Conservation (phyloP, 2,329 filamentous ascomycete genomes). For the Rhynchosporium agropyri region DNA sequence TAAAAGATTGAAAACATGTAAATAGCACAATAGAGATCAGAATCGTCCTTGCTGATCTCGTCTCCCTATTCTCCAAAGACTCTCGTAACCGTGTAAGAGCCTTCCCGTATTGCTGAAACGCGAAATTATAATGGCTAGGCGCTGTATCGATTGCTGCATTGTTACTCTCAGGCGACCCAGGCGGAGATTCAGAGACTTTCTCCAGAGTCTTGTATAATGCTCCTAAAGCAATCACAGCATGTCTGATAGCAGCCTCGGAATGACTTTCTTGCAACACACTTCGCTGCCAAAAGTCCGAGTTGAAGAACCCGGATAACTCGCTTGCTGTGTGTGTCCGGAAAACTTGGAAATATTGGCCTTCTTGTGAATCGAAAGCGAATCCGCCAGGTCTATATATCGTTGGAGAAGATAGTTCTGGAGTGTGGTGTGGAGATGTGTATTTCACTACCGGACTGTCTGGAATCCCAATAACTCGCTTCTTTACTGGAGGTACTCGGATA, state of each 20-base stretch:
- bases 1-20: conserved; percentile 70
- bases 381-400: conserved; percentile 26
- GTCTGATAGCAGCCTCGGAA: conserved; percentile 60
- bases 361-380: conserved; percentile 53
- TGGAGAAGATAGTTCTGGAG: conserved; percentile 23
- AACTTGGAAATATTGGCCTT: conserved; percentile 63
- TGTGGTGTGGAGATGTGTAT: conserved; percentile 5
- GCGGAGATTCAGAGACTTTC: conserved; percentile 54
- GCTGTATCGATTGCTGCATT: conserved; percentile 46
- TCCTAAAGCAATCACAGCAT: conserved; percentile 67
- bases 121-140: conserved; percentile 59
- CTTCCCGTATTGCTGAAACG: conserved; percentile 60
- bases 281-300: conserved; percentile 65
- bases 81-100: conserved; percentile 55
- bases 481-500: not conserved
- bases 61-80: conserved; percentile 48
- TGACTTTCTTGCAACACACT: conserved; percentile 67
- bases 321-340: conserved; percentile 63
- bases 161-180: conserved; percentile 40
- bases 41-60: conserved; percentile 52
- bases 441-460: not conserved
- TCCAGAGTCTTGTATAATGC: conserved; percentile 69
- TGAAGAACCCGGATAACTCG: conserved; percentile 68
- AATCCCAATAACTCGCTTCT: conserved; percentile 1
- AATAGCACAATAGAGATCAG: conserved; percentile 68